These are phyloP conservation scores for Trametes cubensis DNA, from an alignment of 768 basidiomycete species.

Conservation along the genomic window DNA sequence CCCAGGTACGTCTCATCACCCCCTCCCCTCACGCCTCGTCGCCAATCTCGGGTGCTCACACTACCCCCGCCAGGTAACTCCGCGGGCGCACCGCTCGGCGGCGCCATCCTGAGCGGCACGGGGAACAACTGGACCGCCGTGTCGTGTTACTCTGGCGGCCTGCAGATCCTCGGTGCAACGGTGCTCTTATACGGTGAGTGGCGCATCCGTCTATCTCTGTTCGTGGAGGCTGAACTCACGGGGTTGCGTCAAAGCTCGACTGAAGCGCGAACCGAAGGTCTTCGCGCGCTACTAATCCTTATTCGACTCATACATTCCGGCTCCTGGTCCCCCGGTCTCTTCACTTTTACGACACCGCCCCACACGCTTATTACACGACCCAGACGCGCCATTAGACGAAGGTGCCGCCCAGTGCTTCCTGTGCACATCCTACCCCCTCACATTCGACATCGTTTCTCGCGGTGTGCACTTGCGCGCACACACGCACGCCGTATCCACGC, in stretches of 20 bases:
- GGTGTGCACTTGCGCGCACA: too few relatives aligned
- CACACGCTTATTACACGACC: too few relatives aligned
- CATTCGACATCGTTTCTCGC: too few relatives aligned
- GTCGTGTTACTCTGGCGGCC: constrained; percentile 27
- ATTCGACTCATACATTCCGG: background rate
- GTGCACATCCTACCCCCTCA: too few relatives aligned
- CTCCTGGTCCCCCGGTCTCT: background rate
- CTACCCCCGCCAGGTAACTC: constrained; percentile 19
- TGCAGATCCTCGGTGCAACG: constrained; percentile 26
- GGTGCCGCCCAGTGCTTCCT: too few relatives aligned
- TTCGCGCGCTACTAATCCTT: constrained; percentile 14
- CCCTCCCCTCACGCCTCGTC: too few relatives aligned
- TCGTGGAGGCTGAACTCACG: background rate
- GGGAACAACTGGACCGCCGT: constrained; percentile 29
- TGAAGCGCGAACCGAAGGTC: constrained; percentile 26
- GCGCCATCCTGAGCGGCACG: constrained; percentile 27
- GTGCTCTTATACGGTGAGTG: constrained; percentile 28
- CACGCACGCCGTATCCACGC: too few relatives aligned
- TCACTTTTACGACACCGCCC: too few relatives aligned
- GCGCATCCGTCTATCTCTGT: too few relatives aligned
- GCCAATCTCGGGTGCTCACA: background rate
- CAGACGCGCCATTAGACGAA: too few relatives aligned
- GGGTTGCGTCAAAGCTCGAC: constrained; percentile 15
- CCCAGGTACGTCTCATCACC: constrained; percentile 21
- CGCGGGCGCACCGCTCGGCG: constrained; percentile 27